These are phyloP conservation scores for Hirsutella thompsonii DNA, from an alignment of 2,329 filamentous ascomycete genomes.

Conservation along the genomic window DNA sequence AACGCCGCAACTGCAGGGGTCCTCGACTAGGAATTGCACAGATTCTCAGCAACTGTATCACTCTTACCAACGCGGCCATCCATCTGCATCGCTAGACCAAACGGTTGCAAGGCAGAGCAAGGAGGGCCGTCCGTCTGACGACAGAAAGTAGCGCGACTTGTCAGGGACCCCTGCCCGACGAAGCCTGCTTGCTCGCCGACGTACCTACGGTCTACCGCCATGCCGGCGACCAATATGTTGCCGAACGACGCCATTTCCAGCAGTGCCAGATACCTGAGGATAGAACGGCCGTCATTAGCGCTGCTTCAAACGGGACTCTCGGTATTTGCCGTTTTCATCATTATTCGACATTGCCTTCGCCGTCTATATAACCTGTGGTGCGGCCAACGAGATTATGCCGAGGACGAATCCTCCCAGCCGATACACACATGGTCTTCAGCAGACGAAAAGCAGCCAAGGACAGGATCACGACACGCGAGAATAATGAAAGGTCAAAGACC, in stretches of 20 bases:
- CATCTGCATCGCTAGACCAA: background rate
- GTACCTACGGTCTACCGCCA: constrained; percentile 11
- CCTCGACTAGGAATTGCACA: too few relatives aligned
- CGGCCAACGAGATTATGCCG: background rate
- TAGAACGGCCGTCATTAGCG: constrained; percentile 15
- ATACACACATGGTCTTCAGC: too few relatives aligned
- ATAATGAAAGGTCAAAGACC: background rate
- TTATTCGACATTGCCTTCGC: constrained; percentile 17
- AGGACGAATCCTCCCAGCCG: too few relatives aligned
- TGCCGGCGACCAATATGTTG: constrained; percentile 17
- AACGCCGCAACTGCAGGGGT: too few relatives aligned
- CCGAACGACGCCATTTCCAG: constrained; percentile 13
- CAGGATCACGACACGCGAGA: too few relatives aligned
- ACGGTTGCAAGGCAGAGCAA: background rate
- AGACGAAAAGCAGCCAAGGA: too few relatives aligned
- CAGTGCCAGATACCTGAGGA: constrained; percentile 17
- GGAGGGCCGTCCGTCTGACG: constrained; percentile 17
- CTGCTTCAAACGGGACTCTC: constrained; percentile 16
- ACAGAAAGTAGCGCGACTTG: constrained; percentile 19
- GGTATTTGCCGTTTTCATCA: constrained; percentile 21
- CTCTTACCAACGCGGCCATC: background rate
- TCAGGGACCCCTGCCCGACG: constrained; percentile 17
- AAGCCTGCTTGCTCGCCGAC: constrained; percentile 16
- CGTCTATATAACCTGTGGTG: constrained; percentile 11
- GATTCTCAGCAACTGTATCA: background rate